Percentiles rank a stretch among this genome's conserved stretches.
phyloP scores from a whole-genome alignment of 1,284 basidiomycete genomes.

The Takashimella tepidaria region DNA sequence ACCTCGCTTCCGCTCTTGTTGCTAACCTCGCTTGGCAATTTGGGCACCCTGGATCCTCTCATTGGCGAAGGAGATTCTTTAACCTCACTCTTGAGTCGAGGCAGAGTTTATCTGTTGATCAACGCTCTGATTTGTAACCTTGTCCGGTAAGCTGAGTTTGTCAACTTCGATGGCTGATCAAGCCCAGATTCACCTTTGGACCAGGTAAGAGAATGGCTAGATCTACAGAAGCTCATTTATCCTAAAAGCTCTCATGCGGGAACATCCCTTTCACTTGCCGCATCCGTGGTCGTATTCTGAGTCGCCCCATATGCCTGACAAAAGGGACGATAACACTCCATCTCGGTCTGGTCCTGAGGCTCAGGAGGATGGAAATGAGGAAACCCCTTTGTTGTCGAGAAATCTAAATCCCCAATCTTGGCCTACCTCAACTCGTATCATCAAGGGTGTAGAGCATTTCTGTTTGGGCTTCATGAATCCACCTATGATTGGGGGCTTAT shows the following conservation, averaged over 20 bases:
- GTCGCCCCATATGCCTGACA: conserved; percentile 13
- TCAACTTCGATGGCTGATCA: neutral
- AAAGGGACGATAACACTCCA: neutral
- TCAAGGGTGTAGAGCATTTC: conserved; percentile 11
- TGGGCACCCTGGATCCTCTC: conserved; percentile 35
- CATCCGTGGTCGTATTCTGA: conserved; percentile 23
- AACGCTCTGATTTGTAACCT: conserved; percentile 38
- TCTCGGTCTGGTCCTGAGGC: neutral
- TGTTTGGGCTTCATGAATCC: conserved; percentile 27
- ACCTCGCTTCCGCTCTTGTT: conserved; percentile 41
- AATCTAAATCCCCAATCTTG: neutral
- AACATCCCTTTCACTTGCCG: conserved; percentile 9
- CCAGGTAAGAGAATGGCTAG: conserved; percentile 14
- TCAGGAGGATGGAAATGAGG: neutral
- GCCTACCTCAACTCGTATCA: neutral
- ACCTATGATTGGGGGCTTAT: conserved; percentile 36
- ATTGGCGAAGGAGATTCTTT: conserved; percentile 22
- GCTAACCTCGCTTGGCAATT: conserved; percentile 32
- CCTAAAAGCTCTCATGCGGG: conserved; percentile 15
- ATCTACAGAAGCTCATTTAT: neutral
- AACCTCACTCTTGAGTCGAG: conserved; percentile 24
- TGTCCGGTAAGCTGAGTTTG: conserved; percentile 20
- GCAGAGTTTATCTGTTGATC: conserved; percentile 39
- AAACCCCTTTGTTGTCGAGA: neutral
- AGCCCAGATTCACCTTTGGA: conserved; percentile 20